Conservation (phyloP, 164 flowering plant species). For the Nymphaea thermarum region DNA sequence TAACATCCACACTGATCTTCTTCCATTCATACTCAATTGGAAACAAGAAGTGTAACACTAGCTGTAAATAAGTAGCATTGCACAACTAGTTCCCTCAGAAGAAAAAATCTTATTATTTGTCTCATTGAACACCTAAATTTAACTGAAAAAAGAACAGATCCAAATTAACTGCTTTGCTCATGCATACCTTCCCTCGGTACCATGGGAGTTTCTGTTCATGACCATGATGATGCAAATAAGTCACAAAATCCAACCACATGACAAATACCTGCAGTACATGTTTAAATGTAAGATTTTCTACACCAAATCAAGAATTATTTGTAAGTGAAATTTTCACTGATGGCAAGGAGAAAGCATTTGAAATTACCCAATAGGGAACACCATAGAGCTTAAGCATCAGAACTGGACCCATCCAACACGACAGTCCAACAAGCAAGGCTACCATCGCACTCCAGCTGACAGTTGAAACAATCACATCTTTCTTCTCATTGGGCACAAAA, state of each 20-base stretch:
- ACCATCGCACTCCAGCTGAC: conserved; percentile 75
- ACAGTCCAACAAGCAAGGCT: conserved; percentile 42
- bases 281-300: background rate
- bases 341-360: background rate
- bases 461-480: conserved; percentile 67
- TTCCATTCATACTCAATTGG: too few species aligned
- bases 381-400: conserved; percentile 71
- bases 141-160: background rate
- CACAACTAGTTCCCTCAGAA: too few species aligned
- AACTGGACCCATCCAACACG: conserved; percentile 53
- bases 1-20: too few species aligned
- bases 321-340: background rate
- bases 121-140: too few species aligned
- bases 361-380: conserved; percentile 67
- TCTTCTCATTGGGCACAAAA: conserved; percentile 60
- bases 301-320: background rate
- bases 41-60: too few species aligned
- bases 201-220: conserved; percentile 46
- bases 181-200: conserved; percentile 47
- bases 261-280: conserved; percentile 30
- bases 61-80: too few species aligned
- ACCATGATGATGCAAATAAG: conserved; percentile 58
- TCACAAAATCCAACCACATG: conserved; percentile 46
- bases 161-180: background rate
- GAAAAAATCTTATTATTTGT: too few species aligned